phyloP scores from a whole-genome alignment of 495 filamentous ascomycete genomes.

The Penicillium coffeae region DNA sequence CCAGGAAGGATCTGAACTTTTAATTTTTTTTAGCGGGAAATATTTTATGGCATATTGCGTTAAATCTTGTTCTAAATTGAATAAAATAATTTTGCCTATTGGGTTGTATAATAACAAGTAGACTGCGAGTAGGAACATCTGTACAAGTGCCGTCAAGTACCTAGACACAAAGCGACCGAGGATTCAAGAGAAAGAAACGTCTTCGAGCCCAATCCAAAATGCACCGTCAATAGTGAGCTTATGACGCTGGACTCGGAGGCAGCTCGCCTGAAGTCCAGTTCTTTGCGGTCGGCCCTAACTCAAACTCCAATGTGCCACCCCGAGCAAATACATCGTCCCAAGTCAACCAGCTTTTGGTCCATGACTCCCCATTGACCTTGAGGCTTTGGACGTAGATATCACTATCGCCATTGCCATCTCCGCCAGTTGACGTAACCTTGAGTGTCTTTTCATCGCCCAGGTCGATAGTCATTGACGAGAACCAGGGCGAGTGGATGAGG shows the following conservation, averaged over 20 bases:
- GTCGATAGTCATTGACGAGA: slow-evolving; percentile 46
- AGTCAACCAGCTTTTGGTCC: slow-evolving; percentile 51
- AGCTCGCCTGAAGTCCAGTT: slow-evolving; percentile 47
- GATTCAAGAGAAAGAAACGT: too few relatives aligned
- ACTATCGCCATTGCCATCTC: slow-evolving; percentile 37
- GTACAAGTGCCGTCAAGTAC: too few relatives aligned
- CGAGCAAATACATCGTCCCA: slow-evolving; percentile 53
- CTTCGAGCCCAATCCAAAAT: too few relatives aligned
- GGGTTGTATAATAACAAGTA: too few relatives aligned
- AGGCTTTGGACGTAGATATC: slow-evolving; percentile 47
- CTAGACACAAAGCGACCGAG: too few relatives aligned
- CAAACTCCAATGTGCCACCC: slow-evolving; percentile 53
- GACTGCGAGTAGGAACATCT: too few relatives aligned
- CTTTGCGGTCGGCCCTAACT: slow-evolving; percentile 40
- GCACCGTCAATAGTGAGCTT: too few relatives aligned
- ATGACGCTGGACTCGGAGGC: slow-evolving; percentile 53
- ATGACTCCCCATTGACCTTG: slow-evolving; percentile 45
- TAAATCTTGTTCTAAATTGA: background rate
- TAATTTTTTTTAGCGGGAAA: background rate
- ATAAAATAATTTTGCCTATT: too few relatives aligned
- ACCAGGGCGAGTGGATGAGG: slow-evolving; percentile 55
- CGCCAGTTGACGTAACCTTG: slow-evolving; percentile 41
- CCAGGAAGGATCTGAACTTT: background rate
- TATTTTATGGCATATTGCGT: too few relatives aligned
- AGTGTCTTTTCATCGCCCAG: slow-evolving; percentile 44